Percentiles rank a stretch among this genome's conserved stretches.
phyloP scores from a whole-genome alignment of 495 filamentous ascomycete species.

The Glutinoglossum americanum region DNA sequence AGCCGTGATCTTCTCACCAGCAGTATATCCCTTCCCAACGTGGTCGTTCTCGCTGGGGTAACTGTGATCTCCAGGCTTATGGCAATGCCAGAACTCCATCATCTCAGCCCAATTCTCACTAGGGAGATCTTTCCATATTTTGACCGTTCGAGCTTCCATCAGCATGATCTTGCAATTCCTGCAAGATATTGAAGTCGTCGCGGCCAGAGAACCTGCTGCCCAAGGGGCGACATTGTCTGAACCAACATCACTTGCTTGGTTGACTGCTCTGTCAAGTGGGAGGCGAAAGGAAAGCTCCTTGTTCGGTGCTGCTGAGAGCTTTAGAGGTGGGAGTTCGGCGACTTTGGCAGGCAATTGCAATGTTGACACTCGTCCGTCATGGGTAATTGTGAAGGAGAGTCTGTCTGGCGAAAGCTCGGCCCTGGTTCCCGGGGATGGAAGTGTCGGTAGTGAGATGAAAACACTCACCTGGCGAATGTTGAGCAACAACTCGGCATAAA shows the following conservation, averaged over 20 bases:
- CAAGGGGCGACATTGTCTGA: conserved; percentile 37
- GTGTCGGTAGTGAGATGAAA: conserved; percentile 38
- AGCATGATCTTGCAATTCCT: conserved; percentile 30
- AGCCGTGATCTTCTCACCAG: conserved; percentile 44
- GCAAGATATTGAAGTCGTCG: conserved; percentile 37
- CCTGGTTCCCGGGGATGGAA: conserved; percentile 21
- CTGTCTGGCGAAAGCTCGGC: conserved; percentile 29
- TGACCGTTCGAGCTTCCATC: conserved; percentile 21
- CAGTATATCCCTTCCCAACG: conserved; percentile 49
- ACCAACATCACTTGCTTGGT: neutral
- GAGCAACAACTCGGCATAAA: conserved; percentile 74
- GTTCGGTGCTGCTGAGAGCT: conserved; percentile 13
- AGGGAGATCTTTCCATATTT: conserved; percentile 80
- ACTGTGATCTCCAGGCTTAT: conserved; percentile 47
- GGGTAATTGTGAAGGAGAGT: conserved; percentile 26
- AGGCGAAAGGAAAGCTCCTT: conserved; percentile 49
- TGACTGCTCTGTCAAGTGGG: conserved; percentile 6
- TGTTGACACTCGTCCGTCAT: conserved; percentile 28
- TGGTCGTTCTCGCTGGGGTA: conserved; percentile 16
- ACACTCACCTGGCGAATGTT: conserved; percentile 74
- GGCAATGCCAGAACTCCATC: conserved; percentile 99
- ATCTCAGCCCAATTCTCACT: conserved; percentile 98
- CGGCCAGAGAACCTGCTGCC: conserved; percentile 41
- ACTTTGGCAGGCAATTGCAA: conserved; percentile 48
- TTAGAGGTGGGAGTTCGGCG: conserved; percentile 15